phyloP scores from a whole-genome alignment of 2,329 filamentous ascomycete genomes.

The Apiospora pterosperma region DNA sequence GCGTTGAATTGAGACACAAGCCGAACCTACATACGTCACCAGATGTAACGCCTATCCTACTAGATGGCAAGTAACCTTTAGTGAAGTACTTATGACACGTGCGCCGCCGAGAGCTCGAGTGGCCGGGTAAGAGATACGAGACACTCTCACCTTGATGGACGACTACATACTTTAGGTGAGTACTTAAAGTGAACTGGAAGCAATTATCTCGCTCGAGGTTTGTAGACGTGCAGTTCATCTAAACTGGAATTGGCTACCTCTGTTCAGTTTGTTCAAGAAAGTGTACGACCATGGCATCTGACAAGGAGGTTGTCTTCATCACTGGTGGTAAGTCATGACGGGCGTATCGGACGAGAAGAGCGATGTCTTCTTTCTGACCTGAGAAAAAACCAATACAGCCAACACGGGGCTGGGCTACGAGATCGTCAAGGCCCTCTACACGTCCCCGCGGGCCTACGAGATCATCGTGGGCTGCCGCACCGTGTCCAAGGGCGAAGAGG shows the following conservation, averaged over 20 bases:
- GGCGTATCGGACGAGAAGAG: neutral
- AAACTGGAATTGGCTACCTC: neutral
- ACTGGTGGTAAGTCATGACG: neutral
- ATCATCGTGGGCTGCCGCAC: constrained; percentile 54
- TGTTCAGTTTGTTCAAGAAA: neutral
- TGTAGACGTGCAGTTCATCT: neutral
- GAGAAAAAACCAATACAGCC: constrained; percentile 21
- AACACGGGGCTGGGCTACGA: constrained; percentile 61
- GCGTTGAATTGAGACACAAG: no score
- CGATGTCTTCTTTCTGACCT: constrained; percentile 54
- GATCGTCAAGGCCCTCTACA: constrained; percentile 49
- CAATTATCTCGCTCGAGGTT: no score
- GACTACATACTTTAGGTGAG: neutral
- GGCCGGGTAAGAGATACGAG: neutral
- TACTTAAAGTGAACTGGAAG: no score
- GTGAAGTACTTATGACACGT: no score
- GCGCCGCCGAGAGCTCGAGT: neutral
- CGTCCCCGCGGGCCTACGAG: constrained; percentile 43
- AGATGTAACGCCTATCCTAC: no score
- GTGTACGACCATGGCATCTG: neutral
- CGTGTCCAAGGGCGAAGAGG: constrained; percentile 45
- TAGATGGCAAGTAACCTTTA: no score
- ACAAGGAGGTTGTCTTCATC: neutral
- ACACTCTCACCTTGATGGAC: neutral
- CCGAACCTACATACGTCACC: no score